phyloP scores from a whole-genome alignment of 768 basidiomycete species.

The Tulasnella sp. region DNA sequence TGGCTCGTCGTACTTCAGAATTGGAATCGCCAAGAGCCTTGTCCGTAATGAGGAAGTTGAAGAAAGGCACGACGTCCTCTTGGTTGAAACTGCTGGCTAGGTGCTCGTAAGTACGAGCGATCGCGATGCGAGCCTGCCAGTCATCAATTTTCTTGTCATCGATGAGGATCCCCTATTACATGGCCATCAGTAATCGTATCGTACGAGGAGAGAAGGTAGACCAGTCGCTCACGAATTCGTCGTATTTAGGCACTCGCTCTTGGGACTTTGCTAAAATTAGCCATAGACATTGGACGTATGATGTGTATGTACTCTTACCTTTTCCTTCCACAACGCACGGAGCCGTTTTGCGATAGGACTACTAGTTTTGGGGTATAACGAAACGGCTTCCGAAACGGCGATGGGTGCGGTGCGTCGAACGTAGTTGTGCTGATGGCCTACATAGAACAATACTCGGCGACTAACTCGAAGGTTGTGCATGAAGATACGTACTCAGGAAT shows the following conservation, averaged over 20 bases:
- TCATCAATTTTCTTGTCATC: constrained; percentile 79
- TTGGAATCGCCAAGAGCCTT: constrained; percentile 82
- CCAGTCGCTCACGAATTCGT: constrained; percentile 65
- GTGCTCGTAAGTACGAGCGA: constrained; percentile 56
- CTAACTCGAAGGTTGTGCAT: background rate
- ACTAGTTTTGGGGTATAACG: constrained; percentile 31
- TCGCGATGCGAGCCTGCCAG: constrained; percentile 73
- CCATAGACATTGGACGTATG: background rate
- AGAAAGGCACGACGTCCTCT: constrained; percentile 58
- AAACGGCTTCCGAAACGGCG: constrained; percentile 41
- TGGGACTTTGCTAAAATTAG: constrained; percentile 49
- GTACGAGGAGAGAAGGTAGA: background rate
- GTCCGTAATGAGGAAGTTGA: constrained; percentile 77
- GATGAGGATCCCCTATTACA: constrained; percentile 82
- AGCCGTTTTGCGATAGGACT: constrained; percentile 31
- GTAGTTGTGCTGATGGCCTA: constrained; percentile 73
- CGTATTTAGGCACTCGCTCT: constrained; percentile 83
- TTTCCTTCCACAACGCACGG: constrained; percentile 72
- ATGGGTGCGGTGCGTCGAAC: constrained; percentile 56
- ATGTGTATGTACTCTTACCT: constrained; percentile 39
- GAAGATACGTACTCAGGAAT: constrained; percentile 51
- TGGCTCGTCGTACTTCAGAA: constrained; percentile 70
- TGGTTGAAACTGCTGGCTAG: constrained; percentile 60
- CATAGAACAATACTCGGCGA: background rate
- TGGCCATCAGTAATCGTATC: constrained; percentile 4